A percentile compares a stretch with the other conserved stretches of the same genome.
Evolutionary conservation across 257 asterid species (phyloP).

Genomic region (Przewalskia tangutica): DNA sequence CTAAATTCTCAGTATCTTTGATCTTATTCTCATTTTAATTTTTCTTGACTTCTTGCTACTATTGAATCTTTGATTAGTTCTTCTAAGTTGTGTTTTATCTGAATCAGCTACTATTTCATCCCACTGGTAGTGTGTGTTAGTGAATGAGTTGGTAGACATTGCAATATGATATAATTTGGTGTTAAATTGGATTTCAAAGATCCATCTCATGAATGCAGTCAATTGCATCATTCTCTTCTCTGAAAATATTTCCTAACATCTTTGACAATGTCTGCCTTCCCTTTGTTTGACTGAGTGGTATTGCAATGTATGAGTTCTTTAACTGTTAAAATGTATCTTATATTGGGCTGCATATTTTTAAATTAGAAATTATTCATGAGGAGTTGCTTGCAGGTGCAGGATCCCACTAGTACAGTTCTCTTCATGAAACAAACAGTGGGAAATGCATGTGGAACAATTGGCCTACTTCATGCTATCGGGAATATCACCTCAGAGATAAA

Average conservation of each 20-base stretch:
- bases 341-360: background rate
- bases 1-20: background rate
- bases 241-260: background rate
- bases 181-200: background rate
- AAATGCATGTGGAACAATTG: conserved; percentile 96
- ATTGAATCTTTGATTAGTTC: background rate
- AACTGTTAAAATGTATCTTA: background rate
- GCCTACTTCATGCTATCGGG: conserved; percentile 95
- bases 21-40: background rate
- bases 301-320: background rate
- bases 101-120: background rate
- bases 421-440: conserved; percentile 97
- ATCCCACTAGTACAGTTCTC: conserved; percentile 48
- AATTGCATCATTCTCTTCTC: background rate
- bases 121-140: background rate
- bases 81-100: background rate
- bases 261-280: background rate
- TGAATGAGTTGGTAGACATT: background rate
- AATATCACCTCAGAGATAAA: conserved; percentile 82
- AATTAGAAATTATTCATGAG: background rate
- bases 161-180: background rate
- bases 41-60: background rate
- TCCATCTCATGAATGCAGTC: conserved; percentile 2
- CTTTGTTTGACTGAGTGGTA: background rate
- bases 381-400: conserved; percentile 29